A percentile compares a stretch with the other conserved stretches of the same genome.
Conservation (phyloP, 805 yeast species). For the Maudiozyma saulgeensis region DNA sequence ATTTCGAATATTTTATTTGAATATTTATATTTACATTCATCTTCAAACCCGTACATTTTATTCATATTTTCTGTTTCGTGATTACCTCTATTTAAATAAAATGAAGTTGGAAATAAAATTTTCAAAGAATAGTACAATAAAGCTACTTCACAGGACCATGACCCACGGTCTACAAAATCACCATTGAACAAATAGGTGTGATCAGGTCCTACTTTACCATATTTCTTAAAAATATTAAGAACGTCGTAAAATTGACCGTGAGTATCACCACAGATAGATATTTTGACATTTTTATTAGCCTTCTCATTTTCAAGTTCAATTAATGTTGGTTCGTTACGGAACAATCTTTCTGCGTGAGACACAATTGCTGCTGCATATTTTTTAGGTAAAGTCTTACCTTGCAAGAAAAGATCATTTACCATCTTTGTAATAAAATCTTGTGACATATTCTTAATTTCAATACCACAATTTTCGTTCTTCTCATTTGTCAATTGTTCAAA, state of each 20-base stretch:
- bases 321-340: slow-evolving; percentile 60
- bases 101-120: slow-evolving; percentile 56
- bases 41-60: slow-evolving; percentile 91
- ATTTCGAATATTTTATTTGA: slow-evolving; percentile 68
- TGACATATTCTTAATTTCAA: slow-evolving; percentile 35
- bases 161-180: slow-evolving; percentile 95
- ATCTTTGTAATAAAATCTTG: slow-evolving; percentile 50
- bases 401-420: slow-evolving; percentile 56
- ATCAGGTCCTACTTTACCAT: slow-evolving; percentile 52
- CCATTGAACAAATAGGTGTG: slow-evolving; percentile 89
- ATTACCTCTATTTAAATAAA: slow-evolving; percentile 85
- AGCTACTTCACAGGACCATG: slow-evolving; percentile 97
- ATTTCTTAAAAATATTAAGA: slow-evolving; percentile 62
- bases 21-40: slow-evolving; percentile 89
- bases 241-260: slow-evolving; percentile 95
- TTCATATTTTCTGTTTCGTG: slow-evolving; percentile 97
- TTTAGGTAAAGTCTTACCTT: slow-evolving; percentile 68
- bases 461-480: slow-evolving; percentile 20
- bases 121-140: slow-evolving; percentile 68
- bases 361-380: slow-evolving; percentile 76
- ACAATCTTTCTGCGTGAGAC: slow-evolving; percentile 55
- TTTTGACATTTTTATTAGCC: slow-evolving; percentile 24
- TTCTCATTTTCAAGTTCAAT: slow-evolving; percentile 49
- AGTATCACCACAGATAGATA: slow-evolving; percentile 94
- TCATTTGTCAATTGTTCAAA: slow-evolving; percentile 23